Evolutionary conservation across 2,329 filamentous ascomycete genomes (phyloP), one percentile per base, ranked within the genome.

Genomic region (Sporothrix dimorphospora): DNA sequence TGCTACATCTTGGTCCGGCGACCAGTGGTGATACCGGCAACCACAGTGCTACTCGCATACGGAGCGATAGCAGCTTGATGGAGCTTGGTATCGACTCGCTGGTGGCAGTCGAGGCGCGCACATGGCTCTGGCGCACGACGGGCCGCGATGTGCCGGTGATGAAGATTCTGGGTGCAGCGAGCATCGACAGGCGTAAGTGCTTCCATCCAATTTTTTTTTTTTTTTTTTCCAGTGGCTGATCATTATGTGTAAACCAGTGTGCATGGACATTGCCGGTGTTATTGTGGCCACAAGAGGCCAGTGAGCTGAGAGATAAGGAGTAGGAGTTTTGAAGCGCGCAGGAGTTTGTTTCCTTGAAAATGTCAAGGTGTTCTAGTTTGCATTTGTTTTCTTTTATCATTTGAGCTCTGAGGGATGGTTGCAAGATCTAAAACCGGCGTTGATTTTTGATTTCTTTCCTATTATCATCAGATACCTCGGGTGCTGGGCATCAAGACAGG

Each of bases 61-160:
- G 76, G n/a, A 72, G 75, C 0, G 77, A 80, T 8, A 77, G 78
- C 68, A 81, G 77, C 69, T 72, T 83, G 9, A 72, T 74, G 1
- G 82, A 83, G 42, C 75, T 84, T 1, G 83, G 83, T 2, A 77
- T 83, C 4, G 82, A 84, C 75, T 83, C 82, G 8, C 78, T 85
- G 2, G 78, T 80, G 0, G 82, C 82, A 0, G 81, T 80, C 2
- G 79, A 81, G 80, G 81, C 85, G 1, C 80, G 84, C 1, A 76
- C 80, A 1, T 87, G 85, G 85, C 82, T 86, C 69, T 78, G 81
- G 70, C 83, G 83, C 74, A 77, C 80, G 19, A 65, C 84, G 0
- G 77, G 81, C 0, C 77, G 80, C 1, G 82, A 86, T 61, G 79
- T 87, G 8, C 80, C 83, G 0, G 82, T 86, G 0, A 80, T 87